Base-by-base conservation (phyloP, 768 basidiomycete species). In the Lentinula aciculospora region DNA sequence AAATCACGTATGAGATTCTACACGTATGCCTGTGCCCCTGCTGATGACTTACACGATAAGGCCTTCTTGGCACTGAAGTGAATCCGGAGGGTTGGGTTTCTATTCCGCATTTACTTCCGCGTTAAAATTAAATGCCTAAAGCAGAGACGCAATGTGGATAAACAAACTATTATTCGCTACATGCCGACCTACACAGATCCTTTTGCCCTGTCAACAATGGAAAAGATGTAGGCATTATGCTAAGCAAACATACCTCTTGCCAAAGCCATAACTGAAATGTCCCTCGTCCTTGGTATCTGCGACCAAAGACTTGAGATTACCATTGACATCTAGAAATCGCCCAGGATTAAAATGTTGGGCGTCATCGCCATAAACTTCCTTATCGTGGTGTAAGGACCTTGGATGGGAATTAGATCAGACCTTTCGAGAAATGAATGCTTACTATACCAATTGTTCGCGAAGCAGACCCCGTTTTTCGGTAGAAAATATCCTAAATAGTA, bases 141-240 rank as follows among this genome's bases (percentile, higher is more conserved):
- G 62, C n/a, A 66, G 46, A 39, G 53, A 51, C 25, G 71, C 71
- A 29, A 69, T 63, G 34, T 65, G 58, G 45, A 72, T 68, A 49
- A 71, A 72, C 47, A 71, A 23, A 28, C 66, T 62, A 9, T 66
- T 54, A 48, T 69, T 69, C 9, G 70, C 71, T n/a, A 71, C 58
- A 56, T 71, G 62, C 34, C 62, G 55, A 27, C 71, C 71, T 15
- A 65, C 59, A 51, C 71, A 72, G 8, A 65, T 48, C 29, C 46
- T 48, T 28, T 12, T 15, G 13, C 7, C 12, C 29, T 29, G 46
- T 28, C 17, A 29, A 28, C 29, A 12, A 29, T 31, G 4, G 46
- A 28, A 17, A 39, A 55, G 8, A 8, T n/a, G 17, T 5, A 15
- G n/a, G 17, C 4, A 21, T 42, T 19, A 6, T 40, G n/a, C 17